Conservation (phyloP, 306 rosid species). For the Carpinus fangiana region DNA sequence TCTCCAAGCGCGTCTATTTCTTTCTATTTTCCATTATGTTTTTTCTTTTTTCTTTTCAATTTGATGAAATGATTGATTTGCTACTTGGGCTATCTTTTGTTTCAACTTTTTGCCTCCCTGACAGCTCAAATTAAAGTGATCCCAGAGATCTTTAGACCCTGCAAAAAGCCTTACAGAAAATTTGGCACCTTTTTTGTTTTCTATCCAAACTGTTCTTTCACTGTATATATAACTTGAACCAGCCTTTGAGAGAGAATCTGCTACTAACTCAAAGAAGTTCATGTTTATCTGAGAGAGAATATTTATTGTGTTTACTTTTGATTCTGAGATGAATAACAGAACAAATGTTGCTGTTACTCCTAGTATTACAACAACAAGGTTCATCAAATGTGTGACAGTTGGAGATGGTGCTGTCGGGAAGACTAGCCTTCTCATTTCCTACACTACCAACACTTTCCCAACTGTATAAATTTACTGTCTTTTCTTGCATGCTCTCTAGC, state of each 20-base stretch:
- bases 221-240: too few relatives aligned
- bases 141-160: conserved; percentile 26
- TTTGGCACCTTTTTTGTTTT: background rate
- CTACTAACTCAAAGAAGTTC: background rate
- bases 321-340: background rate
- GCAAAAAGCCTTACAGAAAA: conserved; percentile 14
- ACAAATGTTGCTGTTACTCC: conserved; percentile 14
- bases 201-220: background rate
- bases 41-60: conserved; percentile 5
- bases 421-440: conserved; percentile 48
- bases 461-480: conserved; percentile 16
- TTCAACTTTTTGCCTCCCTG: conserved; percentile 31
- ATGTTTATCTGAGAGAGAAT: background rate
- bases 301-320: background rate
- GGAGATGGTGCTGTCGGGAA: conserved; percentile 56
- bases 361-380: conserved; percentile 32
- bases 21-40: background rate
- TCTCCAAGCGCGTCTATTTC: background rate
- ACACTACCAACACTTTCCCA: conserved; percentile 51
- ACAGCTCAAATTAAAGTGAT: conserved; percentile 42
- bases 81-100: conserved; percentile 18
- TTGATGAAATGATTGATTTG: conserved; percentile 15
- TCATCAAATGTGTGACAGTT: conserved; percentile 44
- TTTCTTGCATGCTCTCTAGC: background rate
- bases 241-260: background rate